phyloP scores from a whole-genome alignment of 2,329 filamentous ascomycete species.

The Neophaeococcomyces mojaviensis region DNA sequence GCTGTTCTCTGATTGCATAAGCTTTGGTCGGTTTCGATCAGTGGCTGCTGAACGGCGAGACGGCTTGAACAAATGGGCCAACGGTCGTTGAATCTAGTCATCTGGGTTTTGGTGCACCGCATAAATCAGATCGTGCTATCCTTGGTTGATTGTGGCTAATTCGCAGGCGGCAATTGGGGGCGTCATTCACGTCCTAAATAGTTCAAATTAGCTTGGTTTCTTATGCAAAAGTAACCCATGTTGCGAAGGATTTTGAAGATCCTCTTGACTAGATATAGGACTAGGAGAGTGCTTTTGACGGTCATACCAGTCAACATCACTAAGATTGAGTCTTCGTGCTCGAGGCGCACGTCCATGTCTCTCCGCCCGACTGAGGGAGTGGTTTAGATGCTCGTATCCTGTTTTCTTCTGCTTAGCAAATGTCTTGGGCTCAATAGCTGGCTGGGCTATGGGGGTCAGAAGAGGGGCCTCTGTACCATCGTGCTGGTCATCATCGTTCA shows the following conservation, averaged over 20 bases:
- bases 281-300: slow-evolving; percentile 3
- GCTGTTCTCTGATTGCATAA: too few species aligned
- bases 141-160: too few species aligned
- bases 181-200: slow-evolving; percentile 6
- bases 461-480: slow-evolving; percentile 57
- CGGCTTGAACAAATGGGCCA: too few species aligned
- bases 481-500: slow-evolving; percentile 71
- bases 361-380: slow-evolving; percentile 37
- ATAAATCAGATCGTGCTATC: too few species aligned
- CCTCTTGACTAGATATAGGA: background rate
- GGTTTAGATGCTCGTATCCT: slow-evolving; percentile 36
- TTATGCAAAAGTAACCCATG: slow-evolving; percentile 1
- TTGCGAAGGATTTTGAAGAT: background rate
- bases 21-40: too few species aligned
- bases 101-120: too few species aligned
- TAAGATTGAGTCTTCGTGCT: slow-evolving; percentile 83
- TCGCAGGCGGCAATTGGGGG: background rate
- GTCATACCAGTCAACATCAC: slow-evolving; percentile 92
- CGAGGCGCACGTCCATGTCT: slow-evolving; percentile 66
- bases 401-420: slow-evolving; percentile 28
- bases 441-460: slow-evolving; percentile 34
- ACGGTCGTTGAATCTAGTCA: too few species aligned
- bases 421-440: slow-evolving; percentile 22
- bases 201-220: slow-evolving; percentile 23
- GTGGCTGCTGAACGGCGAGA: too few species aligned